Percentiles rank a stretch among this genome's conserved stretches.
Conservation (phyloP, 2,329 filamentous ascomycete genomes). For the Hymenoscyphus fructigenus region DNA sequence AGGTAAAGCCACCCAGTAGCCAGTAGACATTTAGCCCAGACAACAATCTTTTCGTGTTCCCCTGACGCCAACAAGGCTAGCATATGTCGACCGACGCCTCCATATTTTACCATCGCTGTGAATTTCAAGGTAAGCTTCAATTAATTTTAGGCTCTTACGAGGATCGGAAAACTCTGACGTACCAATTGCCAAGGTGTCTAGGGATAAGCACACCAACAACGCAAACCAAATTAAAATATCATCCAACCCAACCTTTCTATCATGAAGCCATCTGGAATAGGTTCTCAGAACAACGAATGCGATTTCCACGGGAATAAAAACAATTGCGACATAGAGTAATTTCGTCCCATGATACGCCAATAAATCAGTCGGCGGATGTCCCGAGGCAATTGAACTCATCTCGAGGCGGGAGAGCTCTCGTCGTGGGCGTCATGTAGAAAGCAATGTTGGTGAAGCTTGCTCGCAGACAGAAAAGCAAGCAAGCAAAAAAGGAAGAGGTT, state of each 20-base stretch:
- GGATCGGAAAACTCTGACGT: background rate
- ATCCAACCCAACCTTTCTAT: conserved; percentile 1
- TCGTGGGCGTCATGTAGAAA: conserved; percentile 1
- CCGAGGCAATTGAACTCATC: background rate
- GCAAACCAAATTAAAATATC: conserved; percentile 11
- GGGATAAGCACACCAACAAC: background rate
- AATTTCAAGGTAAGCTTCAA: background rate
- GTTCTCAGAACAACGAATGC: conserved; percentile 1
- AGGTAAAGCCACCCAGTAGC: conserved; percentile 7
- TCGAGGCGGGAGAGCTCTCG: background rate
- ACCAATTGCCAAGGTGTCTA: conserved; percentile 9
- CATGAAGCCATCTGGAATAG: conserved; percentile 7
- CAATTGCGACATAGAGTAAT: background rate
- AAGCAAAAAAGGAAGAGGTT: background rate
- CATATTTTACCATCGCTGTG: conserved; percentile 10
- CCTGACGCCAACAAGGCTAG: background rate
- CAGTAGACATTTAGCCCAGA: conserved; percentile 2
- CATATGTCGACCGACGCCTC: conserved; percentile 4
- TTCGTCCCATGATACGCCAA: background rate
- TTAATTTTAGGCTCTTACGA: background rate
- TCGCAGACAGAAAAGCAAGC: background rate
- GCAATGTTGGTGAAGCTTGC: background rate
- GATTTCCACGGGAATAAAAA: conserved; percentile 3
- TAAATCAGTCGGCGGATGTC: background rate
- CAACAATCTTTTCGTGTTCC: background rate